These are phyloP conservation scores for Kazachstania bromeliacearum DNA, from an alignment of 805 yeast genomes.

Conservation along the genomic window DNA sequence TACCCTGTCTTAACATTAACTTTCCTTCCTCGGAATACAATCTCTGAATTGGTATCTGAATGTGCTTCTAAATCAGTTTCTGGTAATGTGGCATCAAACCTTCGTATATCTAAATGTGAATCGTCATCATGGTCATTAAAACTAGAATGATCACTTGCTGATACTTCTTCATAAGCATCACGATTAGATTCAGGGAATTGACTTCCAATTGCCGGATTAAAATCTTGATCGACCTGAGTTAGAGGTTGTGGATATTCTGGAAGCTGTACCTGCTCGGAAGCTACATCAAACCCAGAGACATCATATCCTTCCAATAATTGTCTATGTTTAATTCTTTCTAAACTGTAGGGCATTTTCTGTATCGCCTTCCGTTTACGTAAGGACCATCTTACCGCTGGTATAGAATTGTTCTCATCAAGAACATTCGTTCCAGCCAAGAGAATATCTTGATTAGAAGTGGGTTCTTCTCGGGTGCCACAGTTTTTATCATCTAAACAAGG, in stretches of 20 bases:
- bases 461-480: not conserved
- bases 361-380: slow-evolving; percentile 28
- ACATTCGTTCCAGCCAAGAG: not conserved
- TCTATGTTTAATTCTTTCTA: slow-evolving; percentile 26
- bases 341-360: slow-evolving; percentile 29
- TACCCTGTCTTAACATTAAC: slow-evolving; percentile 24
- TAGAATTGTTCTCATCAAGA: no score
- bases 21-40: slow-evolving; percentile 22
- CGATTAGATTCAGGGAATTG: not conserved
- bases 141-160: not conserved
- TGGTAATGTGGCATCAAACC: no score
- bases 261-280: slow-evolving; percentile 14
- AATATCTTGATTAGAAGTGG: not conserved
- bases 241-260: slow-evolving; percentile 8
- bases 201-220: not conserved
- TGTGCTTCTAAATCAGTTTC: not conserved
- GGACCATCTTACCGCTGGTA: slow-evolving; percentile 10
- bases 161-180: no score
- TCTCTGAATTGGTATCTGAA: slow-evolving; percentile 6
- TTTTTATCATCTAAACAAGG: not conserved
- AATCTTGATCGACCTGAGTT: not conserved
- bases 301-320: slow-evolving; percentile 26
- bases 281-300: slow-evolving; percentile 17
- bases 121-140: not conserved
- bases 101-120: no score